phyloP scores from a whole-genome alignment of 1,284 basidiomycete species.

The Cryptococcus maquisensis region DNA sequence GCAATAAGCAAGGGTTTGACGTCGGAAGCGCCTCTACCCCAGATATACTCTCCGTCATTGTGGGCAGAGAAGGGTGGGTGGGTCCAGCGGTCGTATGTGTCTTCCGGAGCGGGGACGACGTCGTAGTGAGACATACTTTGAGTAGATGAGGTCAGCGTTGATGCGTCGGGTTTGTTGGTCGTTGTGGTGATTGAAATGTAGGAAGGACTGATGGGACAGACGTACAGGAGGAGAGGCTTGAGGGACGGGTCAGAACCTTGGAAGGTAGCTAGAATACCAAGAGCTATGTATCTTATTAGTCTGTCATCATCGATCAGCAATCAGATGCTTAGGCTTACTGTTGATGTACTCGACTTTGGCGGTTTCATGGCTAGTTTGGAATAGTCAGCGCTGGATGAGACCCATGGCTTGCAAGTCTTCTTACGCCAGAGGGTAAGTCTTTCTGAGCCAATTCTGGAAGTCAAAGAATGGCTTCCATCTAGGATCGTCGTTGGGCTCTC shows the following conservation, averaged over 20 bases:
- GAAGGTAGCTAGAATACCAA: slow-evolving; percentile 52
- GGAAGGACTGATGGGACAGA: not conserved
- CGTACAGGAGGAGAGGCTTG: slow-evolving; percentile 49
- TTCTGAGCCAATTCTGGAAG: slow-evolving; percentile 43
- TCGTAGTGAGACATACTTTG: slow-evolving; percentile 48
- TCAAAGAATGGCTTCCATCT: slow-evolving; percentile 46
- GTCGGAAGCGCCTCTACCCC: slow-evolving; percentile 46
- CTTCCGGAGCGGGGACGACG: slow-evolving; percentile 44
- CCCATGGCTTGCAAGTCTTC: slow-evolving; percentile 6
- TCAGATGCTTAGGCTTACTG: slow-evolving; percentile 18
- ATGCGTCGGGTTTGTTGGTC: not conserved
- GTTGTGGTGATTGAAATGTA: too few species aligned
- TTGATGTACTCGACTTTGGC: slow-evolving; percentile 50
- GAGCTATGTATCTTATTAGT: slow-evolving; percentile 18
- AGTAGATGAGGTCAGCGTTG: not conserved
- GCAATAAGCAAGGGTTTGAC: slow-evolving; percentile 48
- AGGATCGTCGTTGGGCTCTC: slow-evolving; percentile 43
- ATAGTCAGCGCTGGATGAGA: not conserved
- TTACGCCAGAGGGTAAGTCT: slow-evolving; percentile 40
- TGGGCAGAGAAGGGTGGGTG: slow-evolving; percentile 45
- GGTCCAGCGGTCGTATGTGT: slow-evolving; percentile 45
- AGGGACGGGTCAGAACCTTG: slow-evolving; percentile 49
- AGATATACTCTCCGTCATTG: slow-evolving; percentile 43
- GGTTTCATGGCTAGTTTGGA: slow-evolving; percentile 18
- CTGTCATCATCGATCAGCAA: not conserved